phyloP scores from a whole-genome alignment of 1,284 basidiomycete genomes.

The Tylopilus sp. region DNA sequence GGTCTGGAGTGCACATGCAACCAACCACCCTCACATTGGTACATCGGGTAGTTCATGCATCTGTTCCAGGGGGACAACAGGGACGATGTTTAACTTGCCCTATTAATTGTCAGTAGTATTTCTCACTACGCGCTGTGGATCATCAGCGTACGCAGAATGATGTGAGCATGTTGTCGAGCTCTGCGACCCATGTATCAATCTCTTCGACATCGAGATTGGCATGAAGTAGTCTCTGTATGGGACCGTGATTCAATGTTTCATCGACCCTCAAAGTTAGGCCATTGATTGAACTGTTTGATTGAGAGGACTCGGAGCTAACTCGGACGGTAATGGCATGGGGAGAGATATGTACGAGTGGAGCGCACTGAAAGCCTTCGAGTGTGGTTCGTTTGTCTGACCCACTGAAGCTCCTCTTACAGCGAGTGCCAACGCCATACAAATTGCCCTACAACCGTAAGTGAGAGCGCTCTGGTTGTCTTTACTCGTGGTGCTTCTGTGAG shows the following conservation, averaged over 20 bases:
- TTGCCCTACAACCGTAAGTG: no score
- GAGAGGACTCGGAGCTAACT: neutral
- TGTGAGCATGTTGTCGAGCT: neutral
- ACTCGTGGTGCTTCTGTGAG: no score
- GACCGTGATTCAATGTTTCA: neutral
- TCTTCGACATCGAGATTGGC: neutral
- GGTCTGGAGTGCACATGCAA: neutral
- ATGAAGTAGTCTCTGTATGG: neutral
- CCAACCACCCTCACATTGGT: neutral
- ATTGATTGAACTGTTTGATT: neutral
- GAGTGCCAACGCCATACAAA: no score
- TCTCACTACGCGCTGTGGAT: neutral
- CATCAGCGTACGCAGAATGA: neutral
- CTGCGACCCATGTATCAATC: neutral
- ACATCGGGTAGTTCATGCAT: neutral
- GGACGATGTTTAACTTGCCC: neutral
- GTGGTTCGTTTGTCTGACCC: neutral
- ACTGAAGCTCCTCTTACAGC: no score
- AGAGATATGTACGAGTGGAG: neutral
- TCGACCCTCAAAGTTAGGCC: neutral
- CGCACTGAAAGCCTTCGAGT: neutral
- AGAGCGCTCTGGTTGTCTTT: no score
- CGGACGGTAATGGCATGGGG: neutral
- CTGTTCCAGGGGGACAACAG: neutral
- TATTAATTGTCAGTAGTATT: neutral